These are phyloP conservation scores for Carallia brachiata DNA, from an alignment of 345 rosid genomes.

Conservation along the genomic window DNA sequence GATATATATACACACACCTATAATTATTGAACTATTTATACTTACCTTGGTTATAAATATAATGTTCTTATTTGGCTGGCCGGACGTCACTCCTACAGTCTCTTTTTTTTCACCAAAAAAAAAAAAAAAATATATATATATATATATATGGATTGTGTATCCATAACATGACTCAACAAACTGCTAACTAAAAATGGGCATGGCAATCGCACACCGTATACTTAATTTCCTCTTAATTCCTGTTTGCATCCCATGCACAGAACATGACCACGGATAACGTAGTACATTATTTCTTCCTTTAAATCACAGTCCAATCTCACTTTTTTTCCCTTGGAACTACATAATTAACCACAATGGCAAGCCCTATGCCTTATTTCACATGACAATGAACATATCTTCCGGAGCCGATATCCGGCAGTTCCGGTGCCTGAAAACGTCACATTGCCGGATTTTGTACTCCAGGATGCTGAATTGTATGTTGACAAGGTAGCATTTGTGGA, in stretches of 20 bases:
- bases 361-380: background rate
- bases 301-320: conserved; percentile 13
- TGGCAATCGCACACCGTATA: conserved; percentile 15
- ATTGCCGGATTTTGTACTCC: conserved; percentile 79
- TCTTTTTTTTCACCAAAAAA: no score
- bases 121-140: no score
- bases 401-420: conserved; percentile 57
- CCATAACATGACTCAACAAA: conserved; percentile 28
- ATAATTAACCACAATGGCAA: conserved; percentile 19
- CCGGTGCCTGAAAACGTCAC: conserved; percentile 61
- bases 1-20: no score
- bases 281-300: conserved; percentile 7
- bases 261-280: conserved; percentile 11
- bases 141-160: background rate
- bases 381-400: conserved; percentile 52
- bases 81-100: no score
- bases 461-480: conserved; percentile 61
- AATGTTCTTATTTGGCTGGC: no score
- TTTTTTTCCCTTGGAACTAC: background rate
- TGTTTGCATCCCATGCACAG: conserved; percentile 23
- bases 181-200: conserved; percentile 22
- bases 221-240: conserved; percentile 15
- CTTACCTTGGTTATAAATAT: no score
- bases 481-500: conserved; percentile 87
- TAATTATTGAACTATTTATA: no score